These are phyloP conservation scores for Malassezia equina DNA, from an alignment of 1,284 basidiomycete species.

Conservation along the genomic window DNA sequence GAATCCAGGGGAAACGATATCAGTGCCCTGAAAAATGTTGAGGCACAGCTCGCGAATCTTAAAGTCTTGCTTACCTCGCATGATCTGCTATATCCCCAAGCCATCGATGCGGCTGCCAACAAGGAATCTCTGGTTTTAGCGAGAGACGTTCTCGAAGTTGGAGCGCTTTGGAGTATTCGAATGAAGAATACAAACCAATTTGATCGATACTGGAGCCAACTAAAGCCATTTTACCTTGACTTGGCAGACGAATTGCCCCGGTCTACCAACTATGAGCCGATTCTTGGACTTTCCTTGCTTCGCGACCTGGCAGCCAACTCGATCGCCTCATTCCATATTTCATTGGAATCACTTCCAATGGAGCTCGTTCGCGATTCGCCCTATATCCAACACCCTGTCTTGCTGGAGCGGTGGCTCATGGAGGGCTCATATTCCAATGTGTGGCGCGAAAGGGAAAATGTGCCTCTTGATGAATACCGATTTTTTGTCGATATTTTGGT, in stretches of 20 bases:
- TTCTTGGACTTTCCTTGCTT: conserved; percentile 85
- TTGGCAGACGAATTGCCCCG: conserved; percentile 64
- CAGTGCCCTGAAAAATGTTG: conserved; percentile 12
- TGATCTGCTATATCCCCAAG: conserved; percentile 60
- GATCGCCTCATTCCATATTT: conserved; percentile 96
- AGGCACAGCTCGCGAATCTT: conserved; percentile 29
- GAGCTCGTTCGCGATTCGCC: conserved; percentile 26
- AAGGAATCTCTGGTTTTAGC: conserved; percentile 29
- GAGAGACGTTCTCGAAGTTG: conserved; percentile 91
- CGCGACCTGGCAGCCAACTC: conserved; percentile 88
- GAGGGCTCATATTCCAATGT: conserved; percentile 97
- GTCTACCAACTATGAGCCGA: conserved; percentile 74
- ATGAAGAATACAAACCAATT: conserved; percentile 79
- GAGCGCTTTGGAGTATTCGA: conserved; percentile 83
- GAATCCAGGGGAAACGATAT: background rate
- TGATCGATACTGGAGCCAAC: conserved; percentile 84
- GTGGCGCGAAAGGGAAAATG: conserved; percentile 83
- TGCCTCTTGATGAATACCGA: conserved; percentile 63
- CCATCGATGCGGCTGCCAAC: conserved; percentile 27
- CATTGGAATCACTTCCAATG: conserved; percentile 72
- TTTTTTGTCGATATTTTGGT: conserved; percentile 82
- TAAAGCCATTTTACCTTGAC: conserved; percentile 79
- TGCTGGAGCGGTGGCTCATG: conserved; percentile 86
- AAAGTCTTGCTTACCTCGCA: conserved; percentile 69
- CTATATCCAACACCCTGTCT: conserved; percentile 44